Percentiles rank a stretch among this genome's conserved stretches.
phyloP scores from a whole-genome alignment of 352 stramenopile species.

The Phytophthora idaei region DNA sequence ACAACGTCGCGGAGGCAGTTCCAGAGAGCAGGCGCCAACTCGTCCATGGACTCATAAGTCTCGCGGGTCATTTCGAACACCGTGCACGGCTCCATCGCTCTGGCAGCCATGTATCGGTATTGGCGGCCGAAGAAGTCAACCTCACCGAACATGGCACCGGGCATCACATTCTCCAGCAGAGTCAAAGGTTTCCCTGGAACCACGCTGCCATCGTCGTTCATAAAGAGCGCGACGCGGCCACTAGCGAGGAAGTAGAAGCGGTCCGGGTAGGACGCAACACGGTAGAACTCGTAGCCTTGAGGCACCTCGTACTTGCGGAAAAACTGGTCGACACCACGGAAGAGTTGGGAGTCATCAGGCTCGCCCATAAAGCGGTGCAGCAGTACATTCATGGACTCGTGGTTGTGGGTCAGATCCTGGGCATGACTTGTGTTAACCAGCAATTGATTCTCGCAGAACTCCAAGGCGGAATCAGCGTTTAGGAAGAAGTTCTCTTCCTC shows the following conservation, averaged over 20 bases:
- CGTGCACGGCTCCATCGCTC: slow-evolving; percentile 51
- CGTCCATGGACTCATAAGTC: slow-evolving; percentile 71
- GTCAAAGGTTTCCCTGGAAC: slow-evolving; percentile 51
- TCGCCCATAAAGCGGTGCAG: slow-evolving; percentile 84
- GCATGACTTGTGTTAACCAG: slow-evolving; percentile 43
- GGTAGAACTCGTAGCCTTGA: slow-evolving; percentile 74
- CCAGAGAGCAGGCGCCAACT: slow-evolving; percentile 58
- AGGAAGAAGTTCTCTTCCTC: slow-evolving; percentile 68
- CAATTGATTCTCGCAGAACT: slow-evolving; percentile 79
- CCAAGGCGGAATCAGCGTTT: slow-evolving; percentile 74
- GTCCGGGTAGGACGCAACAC: slow-evolving; percentile 58
- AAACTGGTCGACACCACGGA: slow-evolving; percentile 69
- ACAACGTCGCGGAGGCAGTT: slow-evolving; percentile 82
- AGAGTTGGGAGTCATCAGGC: slow-evolving; percentile 69
- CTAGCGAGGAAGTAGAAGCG: slow-evolving; percentile 82
- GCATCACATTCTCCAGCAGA: slow-evolving; percentile 72
- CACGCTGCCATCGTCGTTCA: slow-evolving; percentile 76
- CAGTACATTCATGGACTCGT: slow-evolving; percentile 69
- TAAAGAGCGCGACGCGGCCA: slow-evolving; percentile 73
- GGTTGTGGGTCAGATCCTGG: slow-evolving; percentile 36
- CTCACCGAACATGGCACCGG: slow-evolving; percentile 85
- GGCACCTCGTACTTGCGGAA: slow-evolving; percentile 62
- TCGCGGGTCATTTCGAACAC: slow-evolving; percentile 77
- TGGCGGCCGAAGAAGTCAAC: slow-evolving; percentile 87
- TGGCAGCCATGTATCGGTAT: slow-evolving; percentile 66